A percentile compares a stretch with the other conserved stretches of the same genome.
Conservation (phyloP, 2,329 filamentous ascomycete genomes). For the Triangularia setosa region DNA sequence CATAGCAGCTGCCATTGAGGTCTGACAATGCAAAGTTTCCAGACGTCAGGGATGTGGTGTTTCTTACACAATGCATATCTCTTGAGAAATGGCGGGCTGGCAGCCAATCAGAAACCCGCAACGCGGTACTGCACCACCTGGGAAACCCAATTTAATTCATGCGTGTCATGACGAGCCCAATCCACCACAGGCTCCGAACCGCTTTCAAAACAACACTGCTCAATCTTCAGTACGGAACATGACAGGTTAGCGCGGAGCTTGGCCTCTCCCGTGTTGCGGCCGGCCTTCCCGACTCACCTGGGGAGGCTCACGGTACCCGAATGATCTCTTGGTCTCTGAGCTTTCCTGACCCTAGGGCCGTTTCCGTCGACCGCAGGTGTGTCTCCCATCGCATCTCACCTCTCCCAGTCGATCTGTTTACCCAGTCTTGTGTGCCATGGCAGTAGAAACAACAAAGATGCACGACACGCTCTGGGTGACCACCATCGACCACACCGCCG, state of each 20-base stretch:
- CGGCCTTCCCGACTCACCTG: not conserved
- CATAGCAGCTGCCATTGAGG: constrained; percentile 11
- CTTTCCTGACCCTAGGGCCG: not conserved
- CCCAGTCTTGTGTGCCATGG: not conserved
- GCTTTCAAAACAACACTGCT: constrained; percentile 3
- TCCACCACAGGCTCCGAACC: constrained; percentile 15
- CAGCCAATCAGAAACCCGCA: constrained; percentile 33
- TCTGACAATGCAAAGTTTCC: constrained; percentile 15
- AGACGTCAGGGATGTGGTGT: constrained; percentile 13
- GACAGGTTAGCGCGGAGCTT: constrained; percentile 1
- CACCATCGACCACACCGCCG: not conserved
- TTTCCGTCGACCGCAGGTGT: not conserved
- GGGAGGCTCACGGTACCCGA: not conserved
- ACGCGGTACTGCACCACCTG: constrained; percentile 38
- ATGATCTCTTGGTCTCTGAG: not conserved
- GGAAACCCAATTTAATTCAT: constrained; percentile 36
- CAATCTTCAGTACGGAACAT: constrained; percentile 1
- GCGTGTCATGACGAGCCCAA: constrained; percentile 32
- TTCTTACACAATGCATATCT: constrained; percentile 20
- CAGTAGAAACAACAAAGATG: not conserved
- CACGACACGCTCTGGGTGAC: not conserved
- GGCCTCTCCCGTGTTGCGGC: not conserved
- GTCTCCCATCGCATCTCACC: not conserved
- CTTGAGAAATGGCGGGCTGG: constrained; percentile 17
- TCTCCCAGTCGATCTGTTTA: not conserved